phyloP scores from a whole-genome alignment of 257 asterid genomes.

The Przewalskia tangutica region DNA sequence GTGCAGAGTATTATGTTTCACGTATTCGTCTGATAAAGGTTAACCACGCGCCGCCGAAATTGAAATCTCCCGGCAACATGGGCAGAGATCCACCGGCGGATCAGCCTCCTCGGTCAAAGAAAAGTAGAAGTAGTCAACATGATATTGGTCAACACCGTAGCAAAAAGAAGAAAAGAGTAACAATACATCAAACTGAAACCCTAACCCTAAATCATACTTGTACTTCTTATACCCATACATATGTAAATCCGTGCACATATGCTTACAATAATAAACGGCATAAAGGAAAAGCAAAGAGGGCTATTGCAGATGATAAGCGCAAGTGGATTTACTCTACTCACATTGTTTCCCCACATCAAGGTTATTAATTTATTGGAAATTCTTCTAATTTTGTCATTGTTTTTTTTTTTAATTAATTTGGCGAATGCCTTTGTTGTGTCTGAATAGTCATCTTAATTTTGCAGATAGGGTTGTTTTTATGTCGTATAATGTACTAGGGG shows the following conservation, averaged over 20 bases:
- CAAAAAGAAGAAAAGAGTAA: constrained; percentile 20
- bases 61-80: constrained; percentile 3
- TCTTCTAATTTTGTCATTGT: neutral
- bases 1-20: neutral
- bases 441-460: neutral
- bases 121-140: neutral
- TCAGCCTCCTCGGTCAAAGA: neutral
- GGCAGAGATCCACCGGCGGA: neutral
- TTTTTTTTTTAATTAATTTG: neutral
- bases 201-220: constrained; percentile 20
- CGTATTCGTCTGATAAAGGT: neutral
- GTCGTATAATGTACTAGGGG: constrained; percentile 79
- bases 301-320: constrained; percentile 26
- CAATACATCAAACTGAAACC: constrained; percentile 16
- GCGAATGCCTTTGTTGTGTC: neutral
- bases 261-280: neutral
- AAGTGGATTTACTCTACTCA: constrained; percentile 53
- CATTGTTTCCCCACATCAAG: constrained; percentile 36
- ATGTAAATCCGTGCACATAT: constrained; percentile 1
- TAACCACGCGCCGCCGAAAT: constrained; percentile 16
- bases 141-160: neutral
- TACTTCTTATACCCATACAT: constrained; percentile 13
- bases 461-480: constrained; percentile 58
- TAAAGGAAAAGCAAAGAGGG: constrained; percentile 10
- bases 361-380: constrained; percentile 3